Conservation (phyloP, 768 basidiomycete genomes). For the Boletus coccyginus region DNA sequence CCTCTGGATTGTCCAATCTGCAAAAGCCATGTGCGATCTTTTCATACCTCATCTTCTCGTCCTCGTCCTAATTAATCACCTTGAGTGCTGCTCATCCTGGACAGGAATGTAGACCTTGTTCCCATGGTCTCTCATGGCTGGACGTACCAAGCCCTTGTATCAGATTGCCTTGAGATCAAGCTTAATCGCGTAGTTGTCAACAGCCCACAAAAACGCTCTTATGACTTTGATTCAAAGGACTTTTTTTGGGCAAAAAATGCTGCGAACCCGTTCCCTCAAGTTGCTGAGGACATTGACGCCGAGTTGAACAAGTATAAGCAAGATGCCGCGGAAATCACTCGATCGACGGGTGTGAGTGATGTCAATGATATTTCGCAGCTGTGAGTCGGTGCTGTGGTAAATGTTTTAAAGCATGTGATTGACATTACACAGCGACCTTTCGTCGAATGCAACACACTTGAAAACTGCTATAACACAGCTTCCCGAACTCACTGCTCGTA, state of each 20-base stretch:
- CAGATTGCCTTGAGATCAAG: slow-evolving; percentile 96
- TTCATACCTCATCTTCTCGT: background rate
- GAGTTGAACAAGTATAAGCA: slow-evolving; percentile 92
- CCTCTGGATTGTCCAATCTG: slow-evolving; percentile 79
- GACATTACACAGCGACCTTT: slow-evolving; percentile 58
- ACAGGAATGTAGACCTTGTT: slow-evolving; percentile 92
- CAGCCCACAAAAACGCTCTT: slow-evolving; percentile 71
- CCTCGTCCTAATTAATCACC: slow-evolving; percentile 8
- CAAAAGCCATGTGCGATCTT: slow-evolving; percentile 75
- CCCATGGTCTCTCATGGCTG: slow-evolving; percentile 95
- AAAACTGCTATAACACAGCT: slow-evolving; percentile 97
- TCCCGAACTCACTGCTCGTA: slow-evolving; percentile 94
- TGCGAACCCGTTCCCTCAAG: slow-evolving; percentile 94
- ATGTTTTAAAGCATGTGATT: slow-evolving; percentile 1
- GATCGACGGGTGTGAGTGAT: slow-evolving; percentile 94
- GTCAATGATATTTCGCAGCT: slow-evolving; percentile 93
- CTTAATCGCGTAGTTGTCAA: slow-evolving; percentile 90
- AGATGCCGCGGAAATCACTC: slow-evolving; percentile 95
- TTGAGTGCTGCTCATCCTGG: slow-evolving; percentile 87
- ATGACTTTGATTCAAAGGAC: slow-evolving; percentile 97
- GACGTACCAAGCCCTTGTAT: slow-evolving; percentile 98
- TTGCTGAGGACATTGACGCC: slow-evolving; percentile 93
- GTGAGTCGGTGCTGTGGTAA: slow-evolving; percentile 43
- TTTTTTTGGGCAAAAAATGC: slow-evolving; percentile 99
- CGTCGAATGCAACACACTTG: slow-evolving; percentile 89